phyloP scores from a whole-genome alignment of 139 green algal species.

The Chlorella vulgaris region DNA sequence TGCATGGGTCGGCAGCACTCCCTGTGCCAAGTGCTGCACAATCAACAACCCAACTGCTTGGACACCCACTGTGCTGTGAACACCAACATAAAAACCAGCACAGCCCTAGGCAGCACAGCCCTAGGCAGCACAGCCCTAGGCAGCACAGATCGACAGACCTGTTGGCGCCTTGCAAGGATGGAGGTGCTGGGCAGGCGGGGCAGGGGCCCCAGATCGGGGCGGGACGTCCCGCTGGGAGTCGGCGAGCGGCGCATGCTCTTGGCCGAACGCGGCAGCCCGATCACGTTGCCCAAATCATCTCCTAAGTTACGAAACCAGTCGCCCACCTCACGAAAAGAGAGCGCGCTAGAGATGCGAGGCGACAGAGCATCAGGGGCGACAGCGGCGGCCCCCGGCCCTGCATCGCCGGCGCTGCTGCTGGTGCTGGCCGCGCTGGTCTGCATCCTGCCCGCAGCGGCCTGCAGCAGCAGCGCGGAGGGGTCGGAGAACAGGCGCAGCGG shows the following conservation, averaged over 20 bases:
- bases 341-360: constrained; percentile 3
- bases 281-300: neutral
- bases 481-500: no score
- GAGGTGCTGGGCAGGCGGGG: constrained; percentile 17
- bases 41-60: no score
- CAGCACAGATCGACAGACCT: neutral
- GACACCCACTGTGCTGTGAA: no score
- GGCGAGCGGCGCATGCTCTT: neutral
- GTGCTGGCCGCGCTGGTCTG: neutral
- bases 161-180: constrained; percentile 26
- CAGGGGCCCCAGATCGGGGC: neutral
- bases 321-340: constrained; percentile 27
- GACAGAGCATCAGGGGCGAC: neutral
- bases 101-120: no score
- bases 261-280: constrained; percentile 1
- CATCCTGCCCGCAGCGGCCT: neutral
- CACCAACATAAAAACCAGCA: no score
- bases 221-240: neutral
- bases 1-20: no score
- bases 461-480: neutral
- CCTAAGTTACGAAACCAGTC: constrained; percentile 36
- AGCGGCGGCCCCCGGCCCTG: neutral
- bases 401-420: neutral
- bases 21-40: no score
- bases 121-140: no score